A percentile compares a stretch with the other conserved stretches of the same genome.
phyloP scores from a whole-genome alignment of 2,329 filamentous ascomycete species.

The Cytospora piceicola region DNA sequence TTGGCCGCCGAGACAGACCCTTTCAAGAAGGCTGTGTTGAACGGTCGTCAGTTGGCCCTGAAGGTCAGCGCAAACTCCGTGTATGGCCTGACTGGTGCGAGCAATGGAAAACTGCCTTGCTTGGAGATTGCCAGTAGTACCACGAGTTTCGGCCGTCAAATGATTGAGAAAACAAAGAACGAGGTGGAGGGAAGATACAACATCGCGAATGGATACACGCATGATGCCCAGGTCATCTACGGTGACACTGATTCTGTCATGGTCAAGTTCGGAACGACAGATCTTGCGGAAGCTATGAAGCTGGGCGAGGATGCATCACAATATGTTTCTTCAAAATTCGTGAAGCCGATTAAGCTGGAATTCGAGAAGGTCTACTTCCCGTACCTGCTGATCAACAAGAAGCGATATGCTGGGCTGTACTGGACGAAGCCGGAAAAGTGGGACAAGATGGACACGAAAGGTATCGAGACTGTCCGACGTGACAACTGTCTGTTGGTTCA shows the following conservation, averaged over 20 bases:
- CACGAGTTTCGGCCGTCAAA: slow-evolving; percentile 94
- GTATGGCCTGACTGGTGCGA: slow-evolving; percentile 95
- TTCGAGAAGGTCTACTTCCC: slow-evolving; percentile 99
- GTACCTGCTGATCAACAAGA: slow-evolving; percentile 99
- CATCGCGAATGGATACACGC: slow-evolving; percentile 90
- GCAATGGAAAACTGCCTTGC: slow-evolving; percentile 93
- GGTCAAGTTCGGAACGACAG: slow-evolving; percentile 95
- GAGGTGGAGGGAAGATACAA: slow-evolving; percentile 90
- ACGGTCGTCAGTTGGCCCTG: slow-evolving; percentile 93
- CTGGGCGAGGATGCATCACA: slow-evolving; percentile 90
- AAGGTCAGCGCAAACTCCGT: slow-evolving; percentile 98
- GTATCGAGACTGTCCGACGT: slow-evolving; percentile 95
- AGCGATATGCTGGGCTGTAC: slow-evolving; percentile 95
- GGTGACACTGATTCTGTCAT: slow-evolving; percentile 99
- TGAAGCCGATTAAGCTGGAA: slow-evolving; percentile 97
- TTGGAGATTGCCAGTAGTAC: slow-evolving; percentile 95
- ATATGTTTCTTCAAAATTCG: slow-evolving; percentile 88
- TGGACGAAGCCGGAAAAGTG: slow-evolving; percentile 95
- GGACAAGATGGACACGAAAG: slow-evolving; percentile 99
- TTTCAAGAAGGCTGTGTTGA: slow-evolving; percentile 97
- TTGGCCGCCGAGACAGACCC: slow-evolving; percentile 86
- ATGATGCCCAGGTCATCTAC: slow-evolving; percentile 96
- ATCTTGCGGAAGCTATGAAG: slow-evolving; percentile 88
- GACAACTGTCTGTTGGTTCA: slow-evolving; percentile 96
- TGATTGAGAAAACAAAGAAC: slow-evolving; percentile 98